Evolutionary conservation across 768 basidiomycete genomes (phyloP).

Genomic region (Amyloporia xantha): DNA sequence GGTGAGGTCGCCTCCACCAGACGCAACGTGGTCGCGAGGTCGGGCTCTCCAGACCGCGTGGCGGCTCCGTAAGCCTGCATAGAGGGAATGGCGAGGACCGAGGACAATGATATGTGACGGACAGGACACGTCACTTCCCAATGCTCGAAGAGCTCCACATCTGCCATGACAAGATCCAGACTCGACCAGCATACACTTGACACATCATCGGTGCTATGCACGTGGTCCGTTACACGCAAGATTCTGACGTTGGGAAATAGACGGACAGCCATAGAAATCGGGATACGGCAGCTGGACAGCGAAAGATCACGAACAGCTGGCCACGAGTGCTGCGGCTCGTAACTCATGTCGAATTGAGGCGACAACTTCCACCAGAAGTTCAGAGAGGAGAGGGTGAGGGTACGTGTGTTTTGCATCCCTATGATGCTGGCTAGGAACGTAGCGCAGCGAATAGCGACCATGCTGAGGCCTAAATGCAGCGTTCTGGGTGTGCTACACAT

Average conservation of each 20-base stretch:
- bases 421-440: not conserved
- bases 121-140: not conserved
- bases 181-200: not conserved
- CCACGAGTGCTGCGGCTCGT: too few species aligned
- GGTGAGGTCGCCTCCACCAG: not conserved
- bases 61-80: too few species aligned
- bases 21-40: not conserved
- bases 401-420: not conserved
- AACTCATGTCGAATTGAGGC: too few species aligned
- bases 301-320: not conserved
- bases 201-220: not conserved
- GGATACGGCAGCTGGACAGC: not conserved
- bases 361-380: not conserved
- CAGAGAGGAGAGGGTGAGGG: not conserved
- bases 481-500: not conserved
- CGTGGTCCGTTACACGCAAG: not conserved
- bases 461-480: not conserved
- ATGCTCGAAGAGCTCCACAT: not conserved
- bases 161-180: not conserved
- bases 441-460: not conserved
- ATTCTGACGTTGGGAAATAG: not conserved
- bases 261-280: not conserved
- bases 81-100: not conserved
- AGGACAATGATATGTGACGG: not conserved
- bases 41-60: too few species aligned